Conservation (phyloP, 345 rosid genomes). For the Atalantia buxifolia region DNA sequence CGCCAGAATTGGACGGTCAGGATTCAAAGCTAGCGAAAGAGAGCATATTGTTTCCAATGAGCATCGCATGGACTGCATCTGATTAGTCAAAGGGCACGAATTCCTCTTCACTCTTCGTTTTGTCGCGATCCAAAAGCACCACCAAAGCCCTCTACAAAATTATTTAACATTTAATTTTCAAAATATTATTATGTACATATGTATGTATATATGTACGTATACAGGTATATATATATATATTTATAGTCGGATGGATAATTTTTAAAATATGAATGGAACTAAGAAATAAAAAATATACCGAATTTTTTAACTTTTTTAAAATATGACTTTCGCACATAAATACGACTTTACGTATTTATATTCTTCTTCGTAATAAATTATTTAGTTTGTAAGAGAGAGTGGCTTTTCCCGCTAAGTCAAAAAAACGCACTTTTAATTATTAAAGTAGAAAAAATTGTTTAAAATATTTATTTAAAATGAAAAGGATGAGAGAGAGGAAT, state of each 20-base stretch:
- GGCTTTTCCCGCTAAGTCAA: slow-evolving; percentile 7
- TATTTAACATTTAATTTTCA: background rate
- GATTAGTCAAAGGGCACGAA: slow-evolving; percentile 35
- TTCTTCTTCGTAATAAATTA: background rate
- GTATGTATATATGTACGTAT: too few species aligned
- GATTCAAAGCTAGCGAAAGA: slow-evolving; percentile 11
- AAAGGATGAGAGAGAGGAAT: background rate
- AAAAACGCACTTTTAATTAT: background rate
- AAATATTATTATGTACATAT: background rate
- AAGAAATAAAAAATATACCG: too few species aligned
- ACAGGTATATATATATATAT: too few species aligned
- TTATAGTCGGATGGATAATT: too few species aligned
- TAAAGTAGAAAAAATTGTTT: background rate
- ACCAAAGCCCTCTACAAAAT: background rate
- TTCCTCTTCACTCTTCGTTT: slow-evolving; percentile 18
- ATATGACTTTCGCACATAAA: too few species aligned
- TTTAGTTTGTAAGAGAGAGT: background rate
- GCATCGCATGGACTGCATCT: background rate
- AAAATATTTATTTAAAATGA: background rate
- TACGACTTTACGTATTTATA: too few species aligned
- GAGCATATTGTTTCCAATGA: background rate
- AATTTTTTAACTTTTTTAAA: too few species aligned
- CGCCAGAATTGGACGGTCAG: slow-evolving; percentile 19
- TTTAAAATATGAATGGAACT: too few species aligned
- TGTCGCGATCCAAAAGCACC: slow-evolving; percentile 15